Conservation (phyloP, 768 basidiomycete species). For the Boletus pseudopeckii region DNA sequence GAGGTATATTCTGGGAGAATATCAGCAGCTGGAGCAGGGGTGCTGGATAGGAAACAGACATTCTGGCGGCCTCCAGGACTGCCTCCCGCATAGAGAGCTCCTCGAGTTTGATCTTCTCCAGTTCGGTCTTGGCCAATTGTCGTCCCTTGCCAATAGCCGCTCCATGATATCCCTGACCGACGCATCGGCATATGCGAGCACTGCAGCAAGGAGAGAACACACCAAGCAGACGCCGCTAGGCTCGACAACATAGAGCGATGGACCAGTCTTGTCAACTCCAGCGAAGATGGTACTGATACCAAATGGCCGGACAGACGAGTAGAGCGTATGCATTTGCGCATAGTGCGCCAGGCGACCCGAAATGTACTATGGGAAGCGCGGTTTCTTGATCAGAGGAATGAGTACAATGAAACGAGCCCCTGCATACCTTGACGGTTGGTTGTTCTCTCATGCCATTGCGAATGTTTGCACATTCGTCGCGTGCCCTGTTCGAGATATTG, state of each 20-base stretch:
- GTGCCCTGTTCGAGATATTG: constrained; percentile 77
- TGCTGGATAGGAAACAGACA: constrained; percentile 52
- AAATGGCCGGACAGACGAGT: constrained; percentile 97
- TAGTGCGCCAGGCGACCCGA: constrained; percentile 84
- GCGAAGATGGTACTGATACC: constrained; percentile 92
- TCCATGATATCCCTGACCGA: constrained; percentile 82
- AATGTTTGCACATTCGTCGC: constrained; percentile 76
- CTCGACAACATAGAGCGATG: constrained; percentile 85
- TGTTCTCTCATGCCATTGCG: constrained; percentile 72
- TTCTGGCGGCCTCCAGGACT: constrained; percentile 89
- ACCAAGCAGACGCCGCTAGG: constrained; percentile 93
- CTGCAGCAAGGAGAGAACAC: constrained; percentile 26
- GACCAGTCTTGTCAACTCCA: constrained; percentile 84
- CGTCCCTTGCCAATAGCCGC: constrained; percentile 98
- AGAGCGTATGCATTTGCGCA: constrained; percentile 93
- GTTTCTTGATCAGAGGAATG: background rate
- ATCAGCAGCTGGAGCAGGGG: constrained; percentile 4
- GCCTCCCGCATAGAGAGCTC: constrained; percentile 82
- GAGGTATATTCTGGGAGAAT: constrained; percentile 74
- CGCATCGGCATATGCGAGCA: background rate
- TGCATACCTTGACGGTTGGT: constrained; percentile 71
- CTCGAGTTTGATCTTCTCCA: constrained; percentile 90
- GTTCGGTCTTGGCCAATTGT: constrained; percentile 94
- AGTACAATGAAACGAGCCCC: background rate
- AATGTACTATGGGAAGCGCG: constrained; percentile 39